Percentiles rank a stretch among this genome's conserved stretches.
These are phyloP conservation scores for Beauveria medogensis DNA, from an alignment of 2,329 filamentous ascomycete species.

Conservation along the genomic window DNA sequence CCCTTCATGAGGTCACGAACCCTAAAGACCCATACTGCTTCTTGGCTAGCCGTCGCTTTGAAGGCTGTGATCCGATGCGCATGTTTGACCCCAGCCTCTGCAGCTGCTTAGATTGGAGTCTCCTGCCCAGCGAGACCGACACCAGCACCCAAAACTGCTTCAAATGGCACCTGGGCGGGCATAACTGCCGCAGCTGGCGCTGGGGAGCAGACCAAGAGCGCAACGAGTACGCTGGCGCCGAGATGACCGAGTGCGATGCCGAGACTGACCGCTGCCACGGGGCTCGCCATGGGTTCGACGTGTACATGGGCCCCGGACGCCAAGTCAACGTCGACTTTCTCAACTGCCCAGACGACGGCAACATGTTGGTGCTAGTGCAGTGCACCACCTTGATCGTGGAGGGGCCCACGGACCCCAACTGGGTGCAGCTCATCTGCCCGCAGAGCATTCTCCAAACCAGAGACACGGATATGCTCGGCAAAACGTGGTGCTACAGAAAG, in stretches of 20 bases:
- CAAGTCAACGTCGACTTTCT: neutral
- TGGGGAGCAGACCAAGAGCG: neutral
- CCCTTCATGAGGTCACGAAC: neutral
- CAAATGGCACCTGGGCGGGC: neutral
- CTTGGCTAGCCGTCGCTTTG: neutral
- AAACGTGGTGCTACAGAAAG: neutral
- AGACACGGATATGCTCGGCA: neutral
- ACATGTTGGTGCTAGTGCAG: neutral
- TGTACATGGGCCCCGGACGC: neutral
- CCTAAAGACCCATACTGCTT: neutral
- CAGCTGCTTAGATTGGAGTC: constrained; percentile 3
- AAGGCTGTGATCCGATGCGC: neutral
- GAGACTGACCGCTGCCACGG: neutral
- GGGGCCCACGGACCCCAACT: neutral
- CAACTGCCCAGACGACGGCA: neutral
- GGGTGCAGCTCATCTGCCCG: neutral
- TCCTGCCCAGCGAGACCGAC: neutral
- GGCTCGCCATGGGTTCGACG: neutral
- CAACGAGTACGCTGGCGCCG: neutral
- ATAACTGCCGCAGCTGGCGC: neutral
- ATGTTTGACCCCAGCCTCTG: constrained; percentile 9
- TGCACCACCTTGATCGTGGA: neutral
- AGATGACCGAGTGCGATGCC: neutral
- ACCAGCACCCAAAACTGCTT: neutral
- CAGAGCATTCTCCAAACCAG: too few species aligned